Evolutionary conservation across 108 stramenopile species (phyloP).

Genomic region (Nitzschia sp.): DNA sequence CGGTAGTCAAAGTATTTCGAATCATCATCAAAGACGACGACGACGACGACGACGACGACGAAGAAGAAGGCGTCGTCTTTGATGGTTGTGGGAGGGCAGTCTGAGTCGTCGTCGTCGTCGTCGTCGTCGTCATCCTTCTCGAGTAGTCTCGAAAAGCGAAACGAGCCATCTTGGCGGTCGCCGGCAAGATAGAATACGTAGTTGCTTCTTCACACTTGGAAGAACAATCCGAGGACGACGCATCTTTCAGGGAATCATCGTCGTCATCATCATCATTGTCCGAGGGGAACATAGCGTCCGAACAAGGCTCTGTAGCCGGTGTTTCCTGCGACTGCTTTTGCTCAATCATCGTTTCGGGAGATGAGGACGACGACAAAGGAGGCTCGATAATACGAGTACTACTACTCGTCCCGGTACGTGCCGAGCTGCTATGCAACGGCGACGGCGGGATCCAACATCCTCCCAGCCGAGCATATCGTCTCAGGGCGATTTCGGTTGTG

Average conservation of each 20-base stretch:
- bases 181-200: conserved; percentile 6
- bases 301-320: background rate
- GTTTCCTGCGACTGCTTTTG: background rate
- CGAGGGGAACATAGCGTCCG: background rate
- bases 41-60: no score
- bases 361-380: background rate
- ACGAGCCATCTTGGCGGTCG: conserved; percentile 19
- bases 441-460: conserved; percentile 3
- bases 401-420: no score
- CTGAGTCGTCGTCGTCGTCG: no score
- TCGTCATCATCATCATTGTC: conserved; percentile 9
- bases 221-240: conserved; percentile 1
- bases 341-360: background rate
- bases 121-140: no score
- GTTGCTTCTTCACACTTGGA: background rate
- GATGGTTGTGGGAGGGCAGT: no score
- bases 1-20: background rate
- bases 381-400: no score
- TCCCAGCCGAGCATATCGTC: background rate
- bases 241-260: background rate
- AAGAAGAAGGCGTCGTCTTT: no score
- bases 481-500: conserved; percentile 18
- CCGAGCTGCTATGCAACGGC: background rate
- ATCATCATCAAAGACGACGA: background rate
- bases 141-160: conserved; percentile 3